phyloP scores from a whole-genome alignment of 2,329 filamentous ascomycete genomes.

The Alternaria incomplexa region DNA sequence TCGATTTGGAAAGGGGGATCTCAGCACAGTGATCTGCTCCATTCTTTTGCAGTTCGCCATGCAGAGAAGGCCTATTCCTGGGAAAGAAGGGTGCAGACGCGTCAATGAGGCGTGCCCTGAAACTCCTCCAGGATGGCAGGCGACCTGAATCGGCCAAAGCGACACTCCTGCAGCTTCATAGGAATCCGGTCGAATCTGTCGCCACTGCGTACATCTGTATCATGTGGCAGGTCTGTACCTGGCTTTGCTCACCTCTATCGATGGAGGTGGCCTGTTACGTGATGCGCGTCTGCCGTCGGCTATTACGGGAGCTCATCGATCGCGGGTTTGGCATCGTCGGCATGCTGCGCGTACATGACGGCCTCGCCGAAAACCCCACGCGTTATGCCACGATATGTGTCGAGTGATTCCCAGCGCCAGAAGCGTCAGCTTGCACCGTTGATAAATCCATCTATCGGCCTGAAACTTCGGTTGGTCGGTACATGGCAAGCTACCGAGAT shows the following conservation, averaged over 20 bases:
- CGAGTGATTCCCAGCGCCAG: constrained; percentile 1
- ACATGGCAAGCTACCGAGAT: constrained; percentile 11
- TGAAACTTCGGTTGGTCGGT: constrained; percentile 12
- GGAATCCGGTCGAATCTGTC: neutral
- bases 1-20: neutral
- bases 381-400: constrained; percentile 7
- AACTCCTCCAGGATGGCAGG: neutral
- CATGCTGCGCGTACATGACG: neutral
- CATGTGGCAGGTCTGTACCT: neutral
- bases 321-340: neutral
- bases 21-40: neutral
- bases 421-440: neutral
- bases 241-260: neutral
- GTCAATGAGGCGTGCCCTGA: neutral
- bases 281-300: neutral
- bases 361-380: neutral
- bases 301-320: neutral
- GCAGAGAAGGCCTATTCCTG: neutral
- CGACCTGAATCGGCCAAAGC: neutral
- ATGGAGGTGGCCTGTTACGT: neutral
- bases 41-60: neutral
- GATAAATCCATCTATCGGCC: neutral
- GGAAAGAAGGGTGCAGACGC: neutral
- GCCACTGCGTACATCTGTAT: neutral
- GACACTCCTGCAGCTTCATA: neutral